Conservation (phyloP, 352 stramenopile genomes). For the Phytopythium boreale region DNA sequence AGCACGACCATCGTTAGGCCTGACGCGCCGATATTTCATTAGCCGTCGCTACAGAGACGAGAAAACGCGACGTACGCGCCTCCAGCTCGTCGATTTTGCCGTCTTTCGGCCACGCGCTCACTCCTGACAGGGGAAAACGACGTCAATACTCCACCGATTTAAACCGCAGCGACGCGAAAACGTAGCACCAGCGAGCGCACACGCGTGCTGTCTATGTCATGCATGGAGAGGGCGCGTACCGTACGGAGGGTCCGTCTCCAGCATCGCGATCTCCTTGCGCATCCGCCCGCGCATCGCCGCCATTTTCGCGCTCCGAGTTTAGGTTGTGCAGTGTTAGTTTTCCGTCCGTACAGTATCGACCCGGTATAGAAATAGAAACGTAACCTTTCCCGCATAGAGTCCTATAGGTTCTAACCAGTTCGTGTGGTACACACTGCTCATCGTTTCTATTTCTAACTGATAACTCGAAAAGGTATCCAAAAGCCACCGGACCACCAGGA, state of each 20-base stretch:
- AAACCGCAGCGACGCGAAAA: not conserved
- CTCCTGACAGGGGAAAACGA: slow-evolving; percentile 15
- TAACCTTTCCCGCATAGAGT: not conserved
- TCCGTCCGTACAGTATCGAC: too few relatives aligned
- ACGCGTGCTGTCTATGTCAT: too few relatives aligned
- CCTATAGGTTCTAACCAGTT: not conserved
- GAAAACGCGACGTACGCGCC: slow-evolving; percentile 49
- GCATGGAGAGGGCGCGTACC: slow-evolving; percentile 19
- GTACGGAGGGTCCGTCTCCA: slow-evolving; percentile 73
- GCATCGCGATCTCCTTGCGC: slow-evolving; percentile 83
- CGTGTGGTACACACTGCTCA: not conserved
- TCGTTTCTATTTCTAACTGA: not conserved
- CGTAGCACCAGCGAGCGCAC: not conserved
- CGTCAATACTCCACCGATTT: not conserved
- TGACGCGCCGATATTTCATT: not conserved
- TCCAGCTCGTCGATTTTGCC: slow-evolving; percentile 72
- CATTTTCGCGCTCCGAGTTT: slow-evolving; percentile 38
- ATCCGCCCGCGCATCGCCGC: slow-evolving; percentile 74
- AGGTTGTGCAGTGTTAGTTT: too few relatives aligned
- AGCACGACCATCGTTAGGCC: not conserved
- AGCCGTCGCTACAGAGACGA: not conserved
- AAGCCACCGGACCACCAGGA: slow-evolving; percentile 7
- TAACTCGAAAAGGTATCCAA: not conserved
- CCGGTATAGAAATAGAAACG: slow-evolving; percentile 6
- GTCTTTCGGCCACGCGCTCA: slow-evolving; percentile 75